Percentiles rank a stretch among this genome's conserved stretches.
Conservation (phyloP, 2,329 filamentous ascomycete genomes). For the Anthostomella pinea region DNA sequence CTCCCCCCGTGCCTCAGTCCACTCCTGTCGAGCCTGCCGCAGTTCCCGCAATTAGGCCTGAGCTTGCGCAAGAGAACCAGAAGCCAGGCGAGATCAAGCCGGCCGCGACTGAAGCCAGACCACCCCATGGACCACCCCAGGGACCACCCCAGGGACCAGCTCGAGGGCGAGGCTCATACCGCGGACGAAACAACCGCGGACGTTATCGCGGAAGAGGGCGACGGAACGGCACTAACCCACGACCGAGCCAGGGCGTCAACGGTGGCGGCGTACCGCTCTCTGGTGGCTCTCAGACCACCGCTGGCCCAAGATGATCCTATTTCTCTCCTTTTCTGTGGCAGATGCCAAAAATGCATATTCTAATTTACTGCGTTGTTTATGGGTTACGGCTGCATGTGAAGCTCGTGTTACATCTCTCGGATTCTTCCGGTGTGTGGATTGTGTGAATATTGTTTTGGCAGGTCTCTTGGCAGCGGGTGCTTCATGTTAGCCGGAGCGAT, state of each 20-base stretch:
- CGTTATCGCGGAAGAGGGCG: slow-evolving; percentile 27
- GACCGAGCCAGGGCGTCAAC: slow-evolving; percentile 13
- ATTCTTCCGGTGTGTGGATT: no score
- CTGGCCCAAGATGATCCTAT: no score
- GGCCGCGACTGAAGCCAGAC: slow-evolving; percentile 6
- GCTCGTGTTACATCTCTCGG: no score
- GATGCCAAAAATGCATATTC: no score
- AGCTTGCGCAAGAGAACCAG: slow-evolving; percentile 1
- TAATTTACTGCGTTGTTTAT: no score
- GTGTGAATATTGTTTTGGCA: no score
- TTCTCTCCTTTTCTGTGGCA: no score
- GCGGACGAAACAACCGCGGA: slow-evolving; percentile 23
- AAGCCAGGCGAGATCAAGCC: slow-evolving; percentile 5
- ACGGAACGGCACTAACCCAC: slow-evolving; percentile 19
- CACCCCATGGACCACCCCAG: slow-evolving; percentile 12
- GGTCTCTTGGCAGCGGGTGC: no score
- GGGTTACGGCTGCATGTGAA: no score
- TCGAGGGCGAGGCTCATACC: slow-evolving; percentile 20
- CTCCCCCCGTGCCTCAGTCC: slow-evolving; percentile 6
- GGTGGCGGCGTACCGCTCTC: no score
- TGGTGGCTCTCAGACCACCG: no score
- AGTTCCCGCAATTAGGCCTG: background rate
- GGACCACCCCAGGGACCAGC: slow-evolving; percentile 13
- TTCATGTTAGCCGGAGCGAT: no score
- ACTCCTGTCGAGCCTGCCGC: background rate